Evolutionary conservation across 1,139 yeast genomes (phyloP).

Genomic region (Candida neerlandica): DNA sequence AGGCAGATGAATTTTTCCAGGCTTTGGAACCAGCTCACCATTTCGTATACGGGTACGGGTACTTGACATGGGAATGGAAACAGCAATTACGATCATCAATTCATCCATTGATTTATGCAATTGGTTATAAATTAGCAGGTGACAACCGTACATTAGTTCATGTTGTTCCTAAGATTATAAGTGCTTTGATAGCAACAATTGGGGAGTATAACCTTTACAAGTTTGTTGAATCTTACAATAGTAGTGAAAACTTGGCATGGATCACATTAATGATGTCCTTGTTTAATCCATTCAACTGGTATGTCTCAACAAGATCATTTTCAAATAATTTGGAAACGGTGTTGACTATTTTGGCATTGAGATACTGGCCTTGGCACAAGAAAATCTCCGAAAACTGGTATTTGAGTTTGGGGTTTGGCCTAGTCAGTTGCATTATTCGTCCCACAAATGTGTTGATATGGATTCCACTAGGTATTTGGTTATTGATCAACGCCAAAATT

Average conservation of each 20-base stretch:
- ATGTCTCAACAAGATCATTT: constrained; percentile 77
- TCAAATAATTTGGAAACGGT: constrained; percentile 81
- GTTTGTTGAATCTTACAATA: constrained; percentile 46
- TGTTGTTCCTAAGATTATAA: constrained; percentile 63
- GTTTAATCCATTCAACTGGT: constrained; percentile 83
- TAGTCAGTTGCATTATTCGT: constrained; percentile 64
- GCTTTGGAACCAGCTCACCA: constrained; percentile 88
- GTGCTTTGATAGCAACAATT: constrained; percentile 68
- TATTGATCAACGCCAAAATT: constrained; percentile 8
- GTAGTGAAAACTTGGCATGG: constrained; percentile 42
- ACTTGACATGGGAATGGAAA: constrained; percentile 94
- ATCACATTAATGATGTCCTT: constrained; percentile 56
- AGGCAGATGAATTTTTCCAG: constrained; percentile 96
- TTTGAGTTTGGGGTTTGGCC: constrained; percentile 46
- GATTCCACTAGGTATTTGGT: constrained; percentile 55
- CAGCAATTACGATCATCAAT: constrained; percentile 72
- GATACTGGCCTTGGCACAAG: constrained; percentile 70
- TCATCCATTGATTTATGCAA: constrained; percentile 73
- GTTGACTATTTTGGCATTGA: constrained; percentile 68
- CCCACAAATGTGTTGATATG: constrained; percentile 85
- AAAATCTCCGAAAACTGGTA: constrained; percentile 18
- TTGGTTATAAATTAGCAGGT: constrained; percentile 32
- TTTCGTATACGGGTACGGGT: constrained; percentile 76
- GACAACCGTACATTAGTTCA: constrained; percentile 18
- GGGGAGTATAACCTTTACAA: constrained; percentile 67